A percentile compares a stretch with the other conserved stretches of the same genome.
These are phyloP conservation scores for Sporothrix variecibatus DNA, from an alignment of 2,329 filamentous ascomycete genomes.

Conservation along the genomic window DNA sequence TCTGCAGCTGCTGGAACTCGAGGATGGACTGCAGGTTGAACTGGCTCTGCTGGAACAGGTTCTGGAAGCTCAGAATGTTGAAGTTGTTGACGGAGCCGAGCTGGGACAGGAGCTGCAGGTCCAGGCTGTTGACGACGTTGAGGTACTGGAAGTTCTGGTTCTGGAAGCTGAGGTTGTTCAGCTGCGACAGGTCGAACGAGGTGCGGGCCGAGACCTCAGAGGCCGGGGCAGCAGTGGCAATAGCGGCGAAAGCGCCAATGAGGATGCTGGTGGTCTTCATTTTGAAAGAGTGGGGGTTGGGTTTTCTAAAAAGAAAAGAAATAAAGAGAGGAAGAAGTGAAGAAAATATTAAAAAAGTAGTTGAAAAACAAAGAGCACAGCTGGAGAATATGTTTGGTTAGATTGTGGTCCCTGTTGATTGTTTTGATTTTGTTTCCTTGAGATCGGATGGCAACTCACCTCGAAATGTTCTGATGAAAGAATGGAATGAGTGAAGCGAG, in stretches of 20 bases:
- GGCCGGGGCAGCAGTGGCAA: conserved; percentile 48
- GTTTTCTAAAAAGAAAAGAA: conserved; percentile 20
- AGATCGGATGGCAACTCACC: conserved; percentile 34
- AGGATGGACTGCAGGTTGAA: conserved; percentile 30
- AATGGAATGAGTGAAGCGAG: conserved; percentile 49
- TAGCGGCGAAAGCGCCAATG: conserved; percentile 47
- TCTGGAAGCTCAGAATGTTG: conserved; percentile 47
- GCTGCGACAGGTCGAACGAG: conserved; percentile 43
- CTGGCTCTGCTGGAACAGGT: conserved; percentile 37
- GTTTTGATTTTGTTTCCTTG: not conserved
- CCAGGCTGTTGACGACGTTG: conserved; percentile 49
- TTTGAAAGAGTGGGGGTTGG: conserved; percentile 38
- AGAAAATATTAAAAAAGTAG: conserved; percentile 37
- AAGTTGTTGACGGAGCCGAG: conserved; percentile 49
- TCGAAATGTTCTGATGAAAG: conserved; percentile 44
- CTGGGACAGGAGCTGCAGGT: conserved; percentile 46
- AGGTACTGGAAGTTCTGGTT: conserved; percentile 49
- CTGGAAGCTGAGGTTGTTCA: conserved; percentile 47
- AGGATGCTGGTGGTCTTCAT: conserved; percentile 54
- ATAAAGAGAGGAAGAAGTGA: conserved; percentile 28
- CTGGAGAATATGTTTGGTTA: conserved; percentile 33
- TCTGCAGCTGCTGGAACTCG: conserved; percentile 33
- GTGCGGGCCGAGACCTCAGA: conserved; percentile 42
- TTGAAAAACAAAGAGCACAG: conserved; percentile 48
- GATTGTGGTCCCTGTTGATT: conserved; percentile 29